These are phyloP conservation scores for Rubus idaeus DNA, from an alignment of 306 rosid species.

Conservation along the genomic window DNA sequence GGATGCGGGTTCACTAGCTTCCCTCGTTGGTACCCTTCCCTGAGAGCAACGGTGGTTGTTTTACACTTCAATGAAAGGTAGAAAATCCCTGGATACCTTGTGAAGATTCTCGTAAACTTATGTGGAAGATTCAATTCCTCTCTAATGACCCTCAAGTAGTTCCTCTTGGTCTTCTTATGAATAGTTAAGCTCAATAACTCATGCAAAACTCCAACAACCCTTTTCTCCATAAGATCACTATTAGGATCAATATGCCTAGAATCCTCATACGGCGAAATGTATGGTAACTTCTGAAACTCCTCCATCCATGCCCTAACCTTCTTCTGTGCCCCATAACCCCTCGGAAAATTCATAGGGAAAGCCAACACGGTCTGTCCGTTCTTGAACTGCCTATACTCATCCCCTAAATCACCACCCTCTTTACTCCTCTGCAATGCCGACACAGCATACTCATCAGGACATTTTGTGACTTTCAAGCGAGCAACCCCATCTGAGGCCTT, in stretches of 20 bases:
- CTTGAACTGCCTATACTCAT: slow-evolving; percentile 66
- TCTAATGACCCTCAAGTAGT: slow-evolving; percentile 78
- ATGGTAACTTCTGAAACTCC: slow-evolving; percentile 86
- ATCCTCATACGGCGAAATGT: slow-evolving; percentile 73
- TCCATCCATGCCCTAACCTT: slow-evolving; percentile 91
- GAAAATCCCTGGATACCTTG: slow-evolving; percentile 82
- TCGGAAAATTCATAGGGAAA: slow-evolving; percentile 78
- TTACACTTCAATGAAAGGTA: slow-evolving; percentile 88
- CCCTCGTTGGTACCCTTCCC: slow-evolving; percentile 80
- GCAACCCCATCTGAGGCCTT: slow-evolving; percentile 54
- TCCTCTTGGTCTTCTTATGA: slow-evolving; percentile 91
- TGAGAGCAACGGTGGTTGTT: slow-evolving; percentile 69
- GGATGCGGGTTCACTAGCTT: slow-evolving; percentile 77
- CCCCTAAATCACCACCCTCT: slow-evolving; percentile 36
- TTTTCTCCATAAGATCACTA: slow-evolving; percentile 95
- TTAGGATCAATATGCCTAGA: slow-evolving; percentile 61
- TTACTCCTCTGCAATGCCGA: slow-evolving; percentile 71
- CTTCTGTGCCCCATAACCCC: slow-evolving; percentile 83
- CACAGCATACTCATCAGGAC: slow-evolving; percentile 67
- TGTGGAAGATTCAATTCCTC: slow-evolving; percentile 87
- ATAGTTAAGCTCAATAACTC: slow-evolving; percentile 74
- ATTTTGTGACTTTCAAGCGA: slow-evolving; percentile 35
- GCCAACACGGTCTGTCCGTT: slow-evolving; percentile 62
- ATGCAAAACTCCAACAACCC: slow-evolving; percentile 86
- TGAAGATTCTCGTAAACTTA: slow-evolving; percentile 80